Evolutionary conservation across 2,329 filamentous ascomycete species (phyloP).

Genomic region (Colletotrichum chrysophilum): DNA sequence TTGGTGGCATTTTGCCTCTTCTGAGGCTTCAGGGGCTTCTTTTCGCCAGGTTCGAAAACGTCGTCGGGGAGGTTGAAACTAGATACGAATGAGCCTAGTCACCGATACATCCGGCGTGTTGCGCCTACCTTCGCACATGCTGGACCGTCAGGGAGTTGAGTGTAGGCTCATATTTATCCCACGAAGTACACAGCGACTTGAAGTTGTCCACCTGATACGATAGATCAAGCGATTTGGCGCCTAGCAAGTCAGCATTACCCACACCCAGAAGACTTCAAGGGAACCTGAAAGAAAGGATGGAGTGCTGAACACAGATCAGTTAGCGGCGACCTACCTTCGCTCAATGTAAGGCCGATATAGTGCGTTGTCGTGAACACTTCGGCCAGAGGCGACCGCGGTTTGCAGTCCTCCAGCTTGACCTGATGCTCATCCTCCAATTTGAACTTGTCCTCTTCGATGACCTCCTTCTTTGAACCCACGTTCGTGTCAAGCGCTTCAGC

Average conservation of each 20-base stretch:
- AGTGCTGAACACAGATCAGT: conserved; percentile 17
- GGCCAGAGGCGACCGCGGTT: conserved; percentile 1
- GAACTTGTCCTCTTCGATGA: not conserved
- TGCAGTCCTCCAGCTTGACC: not conserved
- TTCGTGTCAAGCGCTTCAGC: not conserved
- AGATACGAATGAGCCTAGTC: conserved; percentile 6
- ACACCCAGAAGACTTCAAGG: not conserved
- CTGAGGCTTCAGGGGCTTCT: conserved; percentile 64
- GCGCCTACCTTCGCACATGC: conserved; percentile 81
- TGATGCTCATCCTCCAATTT: conserved; percentile 21
- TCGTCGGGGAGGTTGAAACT: conserved; percentile 90
- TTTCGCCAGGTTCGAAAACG: conserved; percentile 83
- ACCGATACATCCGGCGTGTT: not conserved
- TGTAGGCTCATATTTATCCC: conserved; percentile 77
- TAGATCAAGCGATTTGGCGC: conserved; percentile 75
- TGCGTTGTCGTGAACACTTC: conserved; percentile 87
- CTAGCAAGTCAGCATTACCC: conserved; percentile 46
- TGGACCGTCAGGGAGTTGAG: conserved; percentile 81
- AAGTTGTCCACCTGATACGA: conserved; percentile 86
- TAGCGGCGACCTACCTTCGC: conserved; percentile 63
- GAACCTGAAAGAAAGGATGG: not conserved
- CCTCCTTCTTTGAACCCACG: not conserved
- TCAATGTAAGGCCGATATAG: conserved; percentile 88
- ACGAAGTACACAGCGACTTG: conserved; percentile 79
- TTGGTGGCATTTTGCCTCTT: conserved; percentile 37